Evolutionary conservation across 208 protist genomes (phyloP).

Genomic region (Trypanosoma caninum): DNA sequence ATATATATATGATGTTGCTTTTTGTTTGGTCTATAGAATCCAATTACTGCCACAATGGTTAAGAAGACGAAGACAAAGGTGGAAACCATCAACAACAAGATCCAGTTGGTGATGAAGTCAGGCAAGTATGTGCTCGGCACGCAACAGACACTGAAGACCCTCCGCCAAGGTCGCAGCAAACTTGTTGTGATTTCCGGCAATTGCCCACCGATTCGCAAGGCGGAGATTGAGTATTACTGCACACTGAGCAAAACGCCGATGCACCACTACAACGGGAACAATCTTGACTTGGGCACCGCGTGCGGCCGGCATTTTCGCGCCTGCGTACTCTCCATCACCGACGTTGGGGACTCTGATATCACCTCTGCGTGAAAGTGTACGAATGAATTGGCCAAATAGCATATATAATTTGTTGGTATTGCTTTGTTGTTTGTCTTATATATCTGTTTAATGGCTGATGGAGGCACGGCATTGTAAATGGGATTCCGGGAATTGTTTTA

Average conservation of each 20-base stretch:
- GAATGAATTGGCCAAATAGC: conserved; percentile 9
- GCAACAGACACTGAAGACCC: conserved; percentile 96
- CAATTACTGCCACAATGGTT: conserved; percentile 56
- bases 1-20: conserved; percentile 1
- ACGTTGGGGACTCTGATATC: conserved; percentile 97
- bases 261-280: conserved; percentile 99
- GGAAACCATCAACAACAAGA: conserved; percentile 98
- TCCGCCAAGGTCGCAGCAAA: conserved; percentile 97
- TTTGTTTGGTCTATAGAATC: conserved; percentile 1
- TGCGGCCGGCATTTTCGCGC: conserved; percentile 99
- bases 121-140: conserved; percentile 99
- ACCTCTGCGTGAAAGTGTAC: conserved; percentile 53
- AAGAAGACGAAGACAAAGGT: conserved; percentile 96
- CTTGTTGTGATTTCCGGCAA: conserved; percentile 99
- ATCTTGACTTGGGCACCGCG: conserved; percentile 98
- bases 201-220: conserved; percentile 97
- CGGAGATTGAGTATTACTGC: conserved; percentile 99
- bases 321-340: conserved; percentile 96
- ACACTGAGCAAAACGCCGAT: conserved; percentile 99
- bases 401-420: neutral
- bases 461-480: too few species aligned
- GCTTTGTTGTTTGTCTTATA: conserved; percentile 2
- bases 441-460: neutral
- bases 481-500: neutral
- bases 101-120: conserved; percentile 99